Base-by-base conservation (phyloP, 116 monocot species). In the Trichopus zeylanicus region DNA sequence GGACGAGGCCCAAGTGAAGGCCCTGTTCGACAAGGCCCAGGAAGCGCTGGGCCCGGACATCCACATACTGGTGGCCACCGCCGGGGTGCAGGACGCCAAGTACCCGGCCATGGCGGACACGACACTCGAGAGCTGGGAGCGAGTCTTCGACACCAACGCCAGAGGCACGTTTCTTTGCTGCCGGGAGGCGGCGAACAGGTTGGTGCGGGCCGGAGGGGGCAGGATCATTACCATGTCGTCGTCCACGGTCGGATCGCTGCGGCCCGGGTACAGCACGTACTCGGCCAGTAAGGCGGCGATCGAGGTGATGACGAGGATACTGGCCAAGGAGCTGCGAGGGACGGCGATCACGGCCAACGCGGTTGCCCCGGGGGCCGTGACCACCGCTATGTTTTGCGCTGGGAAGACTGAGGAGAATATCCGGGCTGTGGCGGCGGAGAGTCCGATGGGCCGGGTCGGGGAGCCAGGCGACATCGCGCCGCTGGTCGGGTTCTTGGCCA, bases 281-380 rank as follows among this genome's bases (percentile, higher is more conserved):
- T 53, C 74, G 30, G 64, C 79, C 12, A 65, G 47, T 6, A 79
- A 73, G 70, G 63, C 62, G 26, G 66, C 70, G 42, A 46, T 80
- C 23, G 70, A 80, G 66, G 33, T 61, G 25, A 70, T 66, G 70
- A 26, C 26, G 16, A 62, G 12, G 48, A 23, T 61, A n/a, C 48
- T 76, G 66, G 84, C 89, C 9, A 89, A 76, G 78, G 85, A 89
- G 78, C 56, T 89, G 48, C 57, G 29, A 24, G 85, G 89, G 47
- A 84, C 75, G 26, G 51, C 70, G 54, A 89, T 89, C 32, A 84
- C 84, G 10, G 75, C 67, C 12, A 89, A 89, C 15, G 73, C 29
- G 20, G 85, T 84, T 61, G 81, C 85, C 7, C 89, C 89, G n/a
- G 89, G 84, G 10, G 70, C 89, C 21, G 64, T 84, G 15, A 70